phyloP scores from a whole-genome alignment of 371 early-diverging fungal genomes.

The Rhizopus arrhizus region DNA sequence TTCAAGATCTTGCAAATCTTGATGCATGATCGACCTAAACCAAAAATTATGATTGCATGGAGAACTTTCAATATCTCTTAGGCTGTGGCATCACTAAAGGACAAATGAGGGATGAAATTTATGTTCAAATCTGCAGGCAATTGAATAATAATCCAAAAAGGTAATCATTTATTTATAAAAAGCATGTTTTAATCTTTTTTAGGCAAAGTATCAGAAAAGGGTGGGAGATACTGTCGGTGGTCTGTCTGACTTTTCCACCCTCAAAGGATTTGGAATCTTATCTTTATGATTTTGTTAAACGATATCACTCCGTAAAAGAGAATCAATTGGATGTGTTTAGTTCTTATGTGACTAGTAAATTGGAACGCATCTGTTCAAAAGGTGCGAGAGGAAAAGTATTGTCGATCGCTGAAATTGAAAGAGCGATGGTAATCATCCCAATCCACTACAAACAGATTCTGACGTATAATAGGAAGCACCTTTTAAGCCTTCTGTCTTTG shows the following conservation, averaged over 20 bases:
- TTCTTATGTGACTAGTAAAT: conserved; percentile 62
- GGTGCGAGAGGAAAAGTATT: conserved; percentile 85
- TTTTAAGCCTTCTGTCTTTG: conserved; percentile 89
- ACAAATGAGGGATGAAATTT: conserved; percentile 90
- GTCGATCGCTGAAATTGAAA: conserved; percentile 76
- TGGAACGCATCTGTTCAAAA: conserved; percentile 71
- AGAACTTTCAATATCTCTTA: conserved; percentile 76
- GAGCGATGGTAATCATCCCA: conserved; percentile 58
- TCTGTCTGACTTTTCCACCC: conserved; percentile 87
- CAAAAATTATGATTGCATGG: conserved; percentile 33
- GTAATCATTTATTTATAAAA: conserved; percentile 17
- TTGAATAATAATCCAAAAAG: conserved; percentile 78
- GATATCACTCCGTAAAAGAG: conserved; percentile 46
- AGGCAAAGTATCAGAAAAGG: conserved; percentile 68
- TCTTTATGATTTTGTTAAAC: conserved; percentile 75
- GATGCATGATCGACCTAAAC: conserved; percentile 75
- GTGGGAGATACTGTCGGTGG: conserved; percentile 85
- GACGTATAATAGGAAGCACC: conserved; percentile 70
- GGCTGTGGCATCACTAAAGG: conserved; percentile 77
- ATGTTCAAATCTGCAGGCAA: conserved; percentile 93
- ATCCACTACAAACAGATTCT: neutral
- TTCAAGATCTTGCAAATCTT: conserved; percentile 83
- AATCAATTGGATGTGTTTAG: conserved; percentile 62
- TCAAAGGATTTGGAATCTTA: conserved; percentile 88
- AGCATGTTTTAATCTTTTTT: conserved; percentile 35